These are phyloP conservation scores for Suhomyces kunorum DNA, from an alignment of 1,139 yeast species.

Conservation along the genomic window DNA sequence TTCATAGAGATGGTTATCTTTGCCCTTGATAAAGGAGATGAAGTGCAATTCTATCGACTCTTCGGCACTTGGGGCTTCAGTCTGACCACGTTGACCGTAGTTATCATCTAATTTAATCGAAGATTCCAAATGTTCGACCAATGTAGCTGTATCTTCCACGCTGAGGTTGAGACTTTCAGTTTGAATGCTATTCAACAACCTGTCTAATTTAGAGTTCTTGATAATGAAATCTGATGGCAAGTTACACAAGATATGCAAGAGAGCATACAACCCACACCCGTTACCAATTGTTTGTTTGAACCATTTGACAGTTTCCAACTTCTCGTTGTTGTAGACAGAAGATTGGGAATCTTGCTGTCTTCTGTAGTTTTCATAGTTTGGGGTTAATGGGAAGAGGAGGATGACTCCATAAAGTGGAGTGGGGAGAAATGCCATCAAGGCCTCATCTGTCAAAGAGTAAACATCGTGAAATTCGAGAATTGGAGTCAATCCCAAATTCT, in stretches of 20 bases:
- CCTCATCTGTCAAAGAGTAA: slow-evolving; percentile 79
- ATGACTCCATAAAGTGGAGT: slow-evolving; percentile 77
- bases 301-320: slow-evolving; percentile 52
- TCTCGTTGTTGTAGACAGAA: slow-evolving; percentile 19
- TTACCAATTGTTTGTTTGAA: slow-evolving; percentile 81
- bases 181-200: slow-evolving; percentile 19
- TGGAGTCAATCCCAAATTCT: slow-evolving; percentile 64
- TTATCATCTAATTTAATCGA: slow-evolving; percentile 51
- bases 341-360: slow-evolving; percentile 30
- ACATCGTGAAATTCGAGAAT: slow-evolving; percentile 73
- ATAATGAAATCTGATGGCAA: slow-evolving; percentile 49
- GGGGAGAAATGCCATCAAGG: slow-evolving; percentile 74
- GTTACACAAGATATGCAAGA: slow-evolving; percentile 74
- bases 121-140: slow-evolving; percentile 57
- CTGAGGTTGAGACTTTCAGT: slow-evolving; percentile 2
- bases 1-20: slow-evolving; percentile 67
- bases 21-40: slow-evolving; percentile 66
- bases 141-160: slow-evolving; percentile 33
- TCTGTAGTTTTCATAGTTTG: slow-evolving; percentile 56
- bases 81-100: slow-evolving; percentile 70
- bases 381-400: slow-evolving; percentile 77
- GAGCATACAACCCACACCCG: slow-evolving; percentile 92
- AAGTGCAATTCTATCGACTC: slow-evolving; percentile 74
- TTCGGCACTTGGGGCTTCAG: slow-evolving; percentile 74
- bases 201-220: slow-evolving; percentile 35